phyloP scores from a whole-genome alignment of 352 stramenopile genomes.

The Lagenidium sp. region DNA sequence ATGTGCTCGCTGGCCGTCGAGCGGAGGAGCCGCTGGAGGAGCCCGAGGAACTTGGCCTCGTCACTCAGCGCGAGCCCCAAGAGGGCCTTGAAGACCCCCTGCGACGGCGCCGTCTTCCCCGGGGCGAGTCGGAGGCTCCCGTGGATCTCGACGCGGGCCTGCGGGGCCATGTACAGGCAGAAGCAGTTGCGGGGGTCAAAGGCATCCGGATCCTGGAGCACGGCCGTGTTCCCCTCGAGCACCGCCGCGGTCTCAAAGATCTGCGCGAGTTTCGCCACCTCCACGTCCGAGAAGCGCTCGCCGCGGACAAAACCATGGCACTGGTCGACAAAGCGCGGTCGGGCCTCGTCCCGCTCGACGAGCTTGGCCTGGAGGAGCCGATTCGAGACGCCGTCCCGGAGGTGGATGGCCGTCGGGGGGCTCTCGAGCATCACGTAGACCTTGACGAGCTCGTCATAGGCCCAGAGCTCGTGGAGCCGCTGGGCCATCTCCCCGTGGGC shows the following conservation, averaged over 20 bases:
- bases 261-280: constrained; percentile 20
- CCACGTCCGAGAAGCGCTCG: constrained; percentile 14
- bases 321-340: constrained; percentile 44
- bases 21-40: constrained; percentile 35
- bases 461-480: constrained; percentile 27
- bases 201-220: not conserved
- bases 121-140: constrained; percentile 22
- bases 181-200: constrained; percentile 34
- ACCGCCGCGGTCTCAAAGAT: constrained; percentile 16
- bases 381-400: constrained; percentile 30
- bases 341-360: constrained; percentile 16
- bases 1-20: constrained; percentile 20
- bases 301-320: constrained; percentile 47
- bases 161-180: constrained; percentile 33
- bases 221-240: constrained; percentile 1
- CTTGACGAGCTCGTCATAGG: constrained; percentile 32
- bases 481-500: constrained; percentile 8
- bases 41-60: not conserved
- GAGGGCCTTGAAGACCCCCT: constrained; percentile 24
- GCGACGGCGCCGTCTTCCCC: constrained; percentile 6
- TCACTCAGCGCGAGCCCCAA: constrained; percentile 1
- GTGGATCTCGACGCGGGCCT: constrained; percentile 29
- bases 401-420: constrained; percentile 17
- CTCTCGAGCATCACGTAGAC: constrained; percentile 36
- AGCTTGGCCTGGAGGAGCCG: constrained; percentile 25